Evolutionary conservation across 768 basidiomycete species (phyloP), one percentile per base, ranked within the genome.

Genomic region (Boletus tylopilopsis): DNA sequence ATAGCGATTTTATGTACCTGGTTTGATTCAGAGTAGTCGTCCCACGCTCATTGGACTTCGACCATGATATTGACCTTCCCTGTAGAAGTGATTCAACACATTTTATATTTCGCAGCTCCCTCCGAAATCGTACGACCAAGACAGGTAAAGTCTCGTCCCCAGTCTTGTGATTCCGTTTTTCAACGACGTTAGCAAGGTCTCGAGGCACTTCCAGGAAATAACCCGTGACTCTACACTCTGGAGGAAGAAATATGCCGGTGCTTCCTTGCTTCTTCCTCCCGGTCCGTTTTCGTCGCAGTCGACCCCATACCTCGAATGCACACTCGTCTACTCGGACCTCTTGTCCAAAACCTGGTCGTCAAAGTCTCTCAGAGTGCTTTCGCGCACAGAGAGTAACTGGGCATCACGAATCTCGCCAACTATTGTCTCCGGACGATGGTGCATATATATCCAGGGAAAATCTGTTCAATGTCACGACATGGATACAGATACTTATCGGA

Each of bases 61-160:
- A 27, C 9, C 19, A 11, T 15, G 8, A 42, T 21, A n/a, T n/a
- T n/a, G 35, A 5, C 29, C 25, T 24, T 36, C 4, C 48, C 35
- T 8, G 35, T n/a, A 27, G 48, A 49, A 21, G 35, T 49, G 16
- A 30, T 43, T 29, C 49, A 37, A 16, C 42, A 42, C 34, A 45
- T 32, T 7, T n/a, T 50, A 19, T 24, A 2, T 8, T 38, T 33
- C 36, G 22, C 45, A 13, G 18, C 13, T 19, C 36, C 36, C 8
- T 50, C 29, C 25, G 36, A 50, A 23, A 16, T 45, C 22, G 18
- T 45, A 13, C 35, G 23, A 38, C 27, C 38, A 16, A 29, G 33
- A 50, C 41, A 49, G 34, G 41, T 21, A 8, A 49, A n/a, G 16
- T 13, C 8, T 22, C 7, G 2, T 29, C 9, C n/a, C 16, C 5